Evolutionary conservation across 495 filamentous ascomycete genomes (phyloP).

Genomic region (Penicillium desertorum): DNA sequence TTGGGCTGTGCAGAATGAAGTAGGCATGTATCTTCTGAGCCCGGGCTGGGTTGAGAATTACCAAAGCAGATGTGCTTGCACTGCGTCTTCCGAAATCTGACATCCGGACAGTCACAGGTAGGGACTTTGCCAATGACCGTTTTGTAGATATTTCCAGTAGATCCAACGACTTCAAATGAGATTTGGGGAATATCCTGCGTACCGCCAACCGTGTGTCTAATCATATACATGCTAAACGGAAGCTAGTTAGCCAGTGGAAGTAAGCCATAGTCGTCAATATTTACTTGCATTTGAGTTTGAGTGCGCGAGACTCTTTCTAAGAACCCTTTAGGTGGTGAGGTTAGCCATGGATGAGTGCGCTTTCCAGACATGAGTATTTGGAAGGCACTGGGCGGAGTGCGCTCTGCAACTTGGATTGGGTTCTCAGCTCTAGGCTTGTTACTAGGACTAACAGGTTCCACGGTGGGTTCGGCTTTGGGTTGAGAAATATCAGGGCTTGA

Average conservation of each 20-base stretch:
- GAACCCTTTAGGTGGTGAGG: neutral
- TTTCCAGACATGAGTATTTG: neutral
- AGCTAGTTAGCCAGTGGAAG: neutral
- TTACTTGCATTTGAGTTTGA: neutral
- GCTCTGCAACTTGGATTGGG: neutral
- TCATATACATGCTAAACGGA: conserved; percentile 55
- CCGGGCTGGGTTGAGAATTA: conserved; percentile 23
- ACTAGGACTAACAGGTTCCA: no score
- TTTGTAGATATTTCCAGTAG: conserved; percentile 75
- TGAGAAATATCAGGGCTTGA: no score
- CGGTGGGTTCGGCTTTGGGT: no score
- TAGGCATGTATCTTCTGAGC: neutral
- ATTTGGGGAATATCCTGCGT: conserved; percentile 49
- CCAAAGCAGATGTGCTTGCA: conserved; percentile 75
- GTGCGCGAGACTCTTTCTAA: neutral
- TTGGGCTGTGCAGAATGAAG: no score
- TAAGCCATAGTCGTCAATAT: neutral
- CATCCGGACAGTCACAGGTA: conserved; percentile 67
- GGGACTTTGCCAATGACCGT: conserved; percentile 56
- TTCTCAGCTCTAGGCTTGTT: neutral
- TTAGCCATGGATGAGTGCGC: neutral
- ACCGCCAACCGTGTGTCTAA: conserved; percentile 47
- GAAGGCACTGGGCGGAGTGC: neutral
- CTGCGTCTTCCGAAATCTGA: conserved; percentile 48
- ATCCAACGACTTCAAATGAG: conserved; percentile 66